These are phyloP conservation scores for Backusella tarrabulga DNA, from an alignment of 192 early-diverging fungal genomes.

Conservation along the genomic window DNA sequence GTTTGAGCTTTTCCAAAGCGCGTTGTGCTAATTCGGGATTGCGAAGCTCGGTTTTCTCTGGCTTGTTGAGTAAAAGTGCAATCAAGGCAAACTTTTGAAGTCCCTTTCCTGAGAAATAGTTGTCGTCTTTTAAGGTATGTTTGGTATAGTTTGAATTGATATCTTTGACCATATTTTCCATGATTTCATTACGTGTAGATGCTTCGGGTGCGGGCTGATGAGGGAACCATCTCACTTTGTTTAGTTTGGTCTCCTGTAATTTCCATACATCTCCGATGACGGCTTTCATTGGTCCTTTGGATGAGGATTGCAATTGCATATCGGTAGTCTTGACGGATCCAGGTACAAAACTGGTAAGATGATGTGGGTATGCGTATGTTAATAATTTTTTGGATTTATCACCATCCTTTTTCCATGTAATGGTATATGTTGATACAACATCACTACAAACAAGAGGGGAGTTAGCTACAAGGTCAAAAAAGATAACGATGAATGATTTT, in stretches of 20 bases:
- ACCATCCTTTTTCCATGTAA: slow-evolving; percentile 28
- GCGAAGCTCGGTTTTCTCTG: slow-evolving; percentile 18
- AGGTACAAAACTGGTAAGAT: slow-evolving; percentile 3
- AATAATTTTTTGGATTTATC: slow-evolving; percentile 8
- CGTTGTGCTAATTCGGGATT: slow-evolving; percentile 26
- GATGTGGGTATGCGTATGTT: slow-evolving; percentile 36
- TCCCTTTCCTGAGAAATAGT: slow-evolving; percentile 41
- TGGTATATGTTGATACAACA: slow-evolving; percentile 13
- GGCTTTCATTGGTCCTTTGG: slow-evolving; percentile 35
- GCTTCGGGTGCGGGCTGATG: slow-evolving; percentile 7
- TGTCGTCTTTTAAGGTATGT: slow-evolving; percentile 30
- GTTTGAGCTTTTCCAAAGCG: slow-evolving; percentile 26
- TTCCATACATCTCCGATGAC: slow-evolving; percentile 31
- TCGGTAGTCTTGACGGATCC: slow-evolving; percentile 6
- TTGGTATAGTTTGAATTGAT: slow-evolving; percentile 17
- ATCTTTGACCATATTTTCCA: slow-evolving; percentile 19
- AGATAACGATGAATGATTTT: not conserved
- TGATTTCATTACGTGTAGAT: slow-evolving; percentile 22
- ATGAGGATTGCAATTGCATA: slow-evolving; percentile 20
- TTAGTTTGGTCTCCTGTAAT: slow-evolving; percentile 15
- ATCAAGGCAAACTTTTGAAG: slow-evolving; percentile 38
- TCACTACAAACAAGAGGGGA: not conserved
- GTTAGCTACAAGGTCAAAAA: not conserved
- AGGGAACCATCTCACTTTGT: slow-evolving; percentile 28
- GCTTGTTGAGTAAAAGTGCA: slow-evolving; percentile 31